Evolutionary conservation across 2,329 filamentous ascomycete species (phyloP).

Genomic region (Cryphonectria naterciae): DNA sequence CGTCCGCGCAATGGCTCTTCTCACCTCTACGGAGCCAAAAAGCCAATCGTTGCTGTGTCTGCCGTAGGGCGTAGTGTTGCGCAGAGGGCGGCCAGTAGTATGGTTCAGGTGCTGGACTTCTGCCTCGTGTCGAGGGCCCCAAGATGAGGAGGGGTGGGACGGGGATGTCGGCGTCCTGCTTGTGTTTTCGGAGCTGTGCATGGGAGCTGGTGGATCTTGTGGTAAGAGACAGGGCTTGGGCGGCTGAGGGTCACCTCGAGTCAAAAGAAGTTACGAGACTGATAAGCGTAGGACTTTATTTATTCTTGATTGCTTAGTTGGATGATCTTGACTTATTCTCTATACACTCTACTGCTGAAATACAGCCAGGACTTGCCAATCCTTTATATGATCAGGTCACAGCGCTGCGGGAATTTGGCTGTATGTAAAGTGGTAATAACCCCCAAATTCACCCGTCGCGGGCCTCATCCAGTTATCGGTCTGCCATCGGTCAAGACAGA

Average conservation of each 20-base stretch:
- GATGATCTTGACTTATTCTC: neutral
- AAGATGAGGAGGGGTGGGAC: neutral
- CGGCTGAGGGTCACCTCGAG: neutral
- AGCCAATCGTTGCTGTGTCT: slow-evolving; percentile 29
- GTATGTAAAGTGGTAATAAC: neutral
- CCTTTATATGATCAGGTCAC: neutral
- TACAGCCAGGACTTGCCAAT: neutral
- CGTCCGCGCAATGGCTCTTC: slow-evolving; percentile 22
- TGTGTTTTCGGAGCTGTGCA: slow-evolving; percentile 21
- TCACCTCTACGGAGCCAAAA: slow-evolving; percentile 26
- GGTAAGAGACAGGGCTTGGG: neutral
- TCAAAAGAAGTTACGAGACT: neutral
- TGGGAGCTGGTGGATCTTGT: neutral
- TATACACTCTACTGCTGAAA: neutral
- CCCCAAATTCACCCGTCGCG: neutral
- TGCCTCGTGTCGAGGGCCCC: neutral
- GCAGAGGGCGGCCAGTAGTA: slow-evolving; percentile 21
- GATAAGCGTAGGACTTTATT: neutral
- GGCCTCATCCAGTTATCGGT: neutral
- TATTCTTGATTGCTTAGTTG: neutral
- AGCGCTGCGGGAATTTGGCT: neutral
- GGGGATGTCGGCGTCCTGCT: slow-evolving; percentile 13
- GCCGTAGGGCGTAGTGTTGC: slow-evolving; percentile 25
- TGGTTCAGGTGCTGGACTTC: slow-evolving; percentile 8
- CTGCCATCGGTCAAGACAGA: neutral